These are phyloP conservation scores for Pichia gijzeniarum DNA, from an alignment of 805 yeast genomes.

Conservation along the genomic window DNA sequence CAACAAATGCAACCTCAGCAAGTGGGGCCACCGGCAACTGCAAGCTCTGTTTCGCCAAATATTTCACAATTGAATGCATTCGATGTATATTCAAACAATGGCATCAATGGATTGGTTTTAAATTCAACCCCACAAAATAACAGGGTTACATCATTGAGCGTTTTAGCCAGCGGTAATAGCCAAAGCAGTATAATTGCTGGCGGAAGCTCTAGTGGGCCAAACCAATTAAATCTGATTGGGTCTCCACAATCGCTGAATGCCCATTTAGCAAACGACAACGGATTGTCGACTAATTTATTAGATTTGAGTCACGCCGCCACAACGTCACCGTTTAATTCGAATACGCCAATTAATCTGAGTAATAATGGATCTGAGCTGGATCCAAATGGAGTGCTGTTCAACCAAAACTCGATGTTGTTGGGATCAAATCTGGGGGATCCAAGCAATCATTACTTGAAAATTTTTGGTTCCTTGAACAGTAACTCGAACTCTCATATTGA, in stretches of 20 bases:
- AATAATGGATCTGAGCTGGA: background rate
- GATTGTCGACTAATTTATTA: background rate
- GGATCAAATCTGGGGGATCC: conserved; percentile 1
- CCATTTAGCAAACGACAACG: background rate
- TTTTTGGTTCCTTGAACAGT: conserved; percentile 4
- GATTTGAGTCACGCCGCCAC: conserved; percentile 17
- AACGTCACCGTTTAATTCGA: conserved; percentile 15
- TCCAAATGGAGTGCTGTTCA: conserved; percentile 2
- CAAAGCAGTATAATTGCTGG: background rate
- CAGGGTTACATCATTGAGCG: conserved; percentile 17
- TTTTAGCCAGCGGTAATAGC: conserved; percentile 13
- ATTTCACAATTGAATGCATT: conserved; percentile 9
- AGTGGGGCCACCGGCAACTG: background rate
- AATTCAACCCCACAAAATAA: conserved; percentile 11
- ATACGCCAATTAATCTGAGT: conserved; percentile 13
- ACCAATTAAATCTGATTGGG: background rate
- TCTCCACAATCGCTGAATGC: conserved; percentile 7
- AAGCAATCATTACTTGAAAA: conserved; percentile 1
- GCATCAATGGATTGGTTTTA: background rate
- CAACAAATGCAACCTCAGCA: background rate
- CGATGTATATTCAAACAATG: conserved; percentile 9
- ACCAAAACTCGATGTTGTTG: conserved; percentile 15
- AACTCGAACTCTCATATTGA: background rate
- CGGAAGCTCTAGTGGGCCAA: background rate
- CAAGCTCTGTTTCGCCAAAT: conserved; percentile 11